Evolutionary conservation across 2,329 filamentous ascomycete species (phyloP), one percentile per base, ranked within the genome.

Genomic region (Neocucurbitaria cava): DNA sequence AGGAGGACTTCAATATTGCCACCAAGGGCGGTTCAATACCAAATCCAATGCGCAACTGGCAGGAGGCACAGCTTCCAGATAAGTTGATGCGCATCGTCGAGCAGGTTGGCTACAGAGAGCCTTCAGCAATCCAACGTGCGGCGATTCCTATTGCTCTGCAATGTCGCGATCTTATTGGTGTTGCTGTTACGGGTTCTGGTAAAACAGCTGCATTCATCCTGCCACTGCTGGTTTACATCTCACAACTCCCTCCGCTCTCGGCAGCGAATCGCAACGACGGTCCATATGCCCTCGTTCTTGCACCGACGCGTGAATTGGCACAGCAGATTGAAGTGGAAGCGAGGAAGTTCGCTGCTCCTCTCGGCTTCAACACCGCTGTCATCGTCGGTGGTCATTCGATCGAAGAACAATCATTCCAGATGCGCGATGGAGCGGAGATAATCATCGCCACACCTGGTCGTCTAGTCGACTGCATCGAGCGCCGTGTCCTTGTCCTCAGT

Each of bases 391-490:
- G 95, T 59, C 95, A 98, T 78, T 90, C 90, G 0, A 84, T 98
- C 40, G 95, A 98, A 76, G 93, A 97, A 74, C 95, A 99, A 76
- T 89, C 90, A 3, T 96, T 90, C 78, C 91, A 90, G 54, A 83
- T 98, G 58, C 87, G 93, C 30, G 91, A 97, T 66, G 95, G 95
- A 50, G 94, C 94, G 1, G 94, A 99, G 76, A 98, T 99, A 64
- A 91, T 99, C 69, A 96, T 99, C 63, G 95, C 95, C n/a, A 99
- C 95, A 0, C 95, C 95, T 0, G 95, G 95, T 79, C 93, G 95
- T 83, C 85, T 99, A 0, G 91, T 98, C 8, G 95, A 99, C 79
- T 98, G 93, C 77, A 95, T 99, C 65, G 95, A 99, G 76, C 86
- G 95, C 17, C 89, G 94, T 30, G 87, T 98, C 26, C 83, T 98